Evolutionary conservation across 108 stramenopile species (phyloP), one percentile per base, ranked within the genome.

Genomic region (Cylindrotheca closterium): DNA sequence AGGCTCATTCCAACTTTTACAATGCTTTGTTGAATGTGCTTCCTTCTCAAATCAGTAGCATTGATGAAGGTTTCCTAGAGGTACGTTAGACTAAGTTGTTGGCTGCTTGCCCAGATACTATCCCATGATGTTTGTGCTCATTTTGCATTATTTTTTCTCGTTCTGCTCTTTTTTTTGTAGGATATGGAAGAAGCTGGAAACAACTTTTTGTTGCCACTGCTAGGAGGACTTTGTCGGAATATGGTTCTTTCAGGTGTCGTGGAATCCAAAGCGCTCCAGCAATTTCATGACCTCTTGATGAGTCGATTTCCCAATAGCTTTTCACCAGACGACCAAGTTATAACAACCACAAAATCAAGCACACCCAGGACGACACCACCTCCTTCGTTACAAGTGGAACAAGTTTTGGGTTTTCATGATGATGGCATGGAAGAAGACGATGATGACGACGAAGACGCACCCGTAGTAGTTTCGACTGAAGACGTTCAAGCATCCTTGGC

Each of bases 61-160:
- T 92, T 48, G 87, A 88, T 45, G 48, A 75, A 46, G 87, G 88
- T 22, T 88, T 92, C 51, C 84, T 92, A 48, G 79, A 86, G 54
- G 61, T 61, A 47, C 1, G 61, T 60, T 1, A 1, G 1, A 8
- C 0, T 56, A 21, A 55, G 1, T 28, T 27, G 23, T 5, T n/a
- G 17, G 5, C 19, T 51, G 50, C 19, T 51, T 10, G 7, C 17
- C 17, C 19, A 19, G 22, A 51, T 5, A 19, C 50, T 51, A 4
- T 19, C 50, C 50, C 17, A n/a, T 21, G 17, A 5, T 10, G 28
- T 30, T 30, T 12, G 28, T 10, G 3, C 55, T 30, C 30, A 55
- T 29, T 55, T 10, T n/a, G n/a, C n/a, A n/a, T n/a, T n/a, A n/a
- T n/a, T n/a, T n/a, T n/a, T n/a, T n/a, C n/a, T n/a, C n/a, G n/a